Evolutionary conservation across 1,284 basidiomycete species (phyloP), one percentile per base, ranked within the genome.

Genomic region (Termitomyces sp.): DNA sequence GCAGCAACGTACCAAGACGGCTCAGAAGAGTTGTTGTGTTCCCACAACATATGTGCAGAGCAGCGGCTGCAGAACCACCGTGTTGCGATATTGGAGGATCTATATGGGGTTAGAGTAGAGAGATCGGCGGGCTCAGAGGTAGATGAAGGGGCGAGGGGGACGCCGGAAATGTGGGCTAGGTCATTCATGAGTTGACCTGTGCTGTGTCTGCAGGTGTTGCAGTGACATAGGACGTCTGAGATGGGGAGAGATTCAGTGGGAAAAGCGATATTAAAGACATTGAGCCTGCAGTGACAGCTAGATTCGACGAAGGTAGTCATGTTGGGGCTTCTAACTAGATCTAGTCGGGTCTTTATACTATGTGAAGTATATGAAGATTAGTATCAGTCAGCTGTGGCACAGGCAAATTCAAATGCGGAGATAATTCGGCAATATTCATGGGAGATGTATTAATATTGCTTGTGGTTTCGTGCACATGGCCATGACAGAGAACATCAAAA

Each of bases 211-310:
- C 64, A 66, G n/a, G 60, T 54, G 30, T 52, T 61, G 46, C 62
- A 64, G 48, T 66, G 63, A 48, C 61, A 65, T 13, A 63, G 46
- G 44, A 55, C 49, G 43, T 35, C 56, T 14, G 44, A 21, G 24
- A 62, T 57, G 1, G 66, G 64, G 3, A 66, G 56, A 26, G 56
- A 55, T 2, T 56, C 46, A 14, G 60, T 63, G 6, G 28, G 33
- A 45, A 66, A 62, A 8, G 61, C 52, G 21, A 68, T 52, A 24
- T 62, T 58, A 58, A 66, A 66, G n/a, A 39, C 40, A 40, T 68
- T 68, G 46, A 50, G 53, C 1, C 60, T 59, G 50, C 66, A 68
- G 34, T 64, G 62, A 60, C 66, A 68, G n/a, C 52, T 52, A 30
- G 61, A 60, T 50, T 61, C 63, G 10, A 65, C 51, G 50, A 59